Evolutionary conservation across 2,329 filamentous ascomycete genomes (phyloP).

Genomic region (Chalaropsis thielavioides): DNA sequence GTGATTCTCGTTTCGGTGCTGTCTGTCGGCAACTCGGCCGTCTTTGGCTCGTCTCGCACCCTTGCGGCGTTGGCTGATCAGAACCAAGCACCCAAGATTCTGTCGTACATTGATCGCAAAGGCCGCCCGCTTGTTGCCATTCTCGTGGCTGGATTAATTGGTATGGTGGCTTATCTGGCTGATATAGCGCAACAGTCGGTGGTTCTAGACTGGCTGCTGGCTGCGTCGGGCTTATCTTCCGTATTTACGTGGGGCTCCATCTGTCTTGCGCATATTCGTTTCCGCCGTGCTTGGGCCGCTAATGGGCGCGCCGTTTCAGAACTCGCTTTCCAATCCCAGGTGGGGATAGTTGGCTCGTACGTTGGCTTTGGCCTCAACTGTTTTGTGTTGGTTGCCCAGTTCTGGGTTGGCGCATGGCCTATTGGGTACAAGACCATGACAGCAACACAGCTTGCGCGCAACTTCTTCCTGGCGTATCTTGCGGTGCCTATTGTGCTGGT

Average conservation of each 20-base stretch:
- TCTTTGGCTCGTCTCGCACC: slow-evolving; percentile 83
- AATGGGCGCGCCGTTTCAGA: slow-evolving; percentile 59
- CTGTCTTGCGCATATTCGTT: slow-evolving; percentile 82
- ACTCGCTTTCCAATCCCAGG: slow-evolving; percentile 67
- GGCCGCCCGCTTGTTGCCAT: slow-evolving; percentile 70
- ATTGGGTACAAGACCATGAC: slow-evolving; percentile 40
- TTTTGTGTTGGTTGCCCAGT: slow-evolving; percentile 66
- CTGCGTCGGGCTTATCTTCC: slow-evolving; percentile 52
- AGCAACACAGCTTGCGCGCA: slow-evolving; percentile 35
- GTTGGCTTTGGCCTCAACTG: slow-evolving; percentile 62
- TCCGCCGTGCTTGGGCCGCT: slow-evolving; percentile 62
- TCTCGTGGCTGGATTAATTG: slow-evolving; percentile 47
- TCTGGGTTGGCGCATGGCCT: slow-evolving; percentile 75
- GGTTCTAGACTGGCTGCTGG: slow-evolving; percentile 66
- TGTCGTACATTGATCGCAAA: slow-evolving; percentile 69
- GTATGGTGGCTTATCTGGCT: slow-evolving; percentile 61
- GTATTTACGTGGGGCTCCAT: slow-evolving; percentile 75
- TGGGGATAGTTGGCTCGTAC: slow-evolving; percentile 68
- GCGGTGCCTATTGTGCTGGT: slow-evolving; percentile 52
- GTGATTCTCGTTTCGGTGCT: slow-evolving; percentile 84
- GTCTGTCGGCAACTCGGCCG: slow-evolving; percentile 79
- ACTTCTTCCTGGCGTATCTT: slow-evolving; percentile 62
- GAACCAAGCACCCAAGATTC: slow-evolving; percentile 60
- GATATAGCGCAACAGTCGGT: slow-evolving; percentile 41
- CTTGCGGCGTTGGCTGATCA: slow-evolving; percentile 82